Percentiles rank a stretch among this genome's conserved stretches.
These are phyloP conservation scores for Protomyces lactucae-debilis DNA, from an alignment of 1,139 yeast species.

Conservation along the genomic window DNA sequence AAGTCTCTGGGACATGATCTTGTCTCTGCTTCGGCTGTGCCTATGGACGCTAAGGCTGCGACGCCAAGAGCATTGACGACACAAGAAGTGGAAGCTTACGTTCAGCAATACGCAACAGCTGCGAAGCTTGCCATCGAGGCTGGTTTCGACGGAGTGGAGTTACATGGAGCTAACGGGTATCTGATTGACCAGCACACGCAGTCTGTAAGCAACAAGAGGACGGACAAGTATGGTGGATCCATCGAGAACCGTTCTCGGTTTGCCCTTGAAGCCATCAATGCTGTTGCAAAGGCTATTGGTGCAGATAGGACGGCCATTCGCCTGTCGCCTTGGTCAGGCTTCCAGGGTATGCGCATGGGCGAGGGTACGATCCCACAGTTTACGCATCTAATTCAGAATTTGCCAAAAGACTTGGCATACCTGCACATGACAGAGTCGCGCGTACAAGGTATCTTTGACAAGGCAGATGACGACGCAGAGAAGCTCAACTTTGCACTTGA, in stretches of 20 bases:
- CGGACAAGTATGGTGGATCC: conserved; percentile 65
- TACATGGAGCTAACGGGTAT: conserved; percentile 71
- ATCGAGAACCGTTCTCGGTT: conserved; percentile 62
- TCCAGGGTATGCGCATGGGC: conserved; percentile 41
- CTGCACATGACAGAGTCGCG: conserved; percentile 52
- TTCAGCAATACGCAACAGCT: conserved; percentile 44
- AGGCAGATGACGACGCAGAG: conserved; percentile 29
- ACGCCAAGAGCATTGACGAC: conserved; percentile 43
- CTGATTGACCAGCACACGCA: conserved; percentile 58
- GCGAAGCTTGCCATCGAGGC: conserved; percentile 49
- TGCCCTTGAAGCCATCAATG: conserved; percentile 54
- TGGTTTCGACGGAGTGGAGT: conserved; percentile 65
- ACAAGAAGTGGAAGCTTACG: conserved; percentile 45
- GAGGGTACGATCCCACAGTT: conserved; percentile 36
- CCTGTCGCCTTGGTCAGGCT: conserved; percentile 54
- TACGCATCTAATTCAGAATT: conserved; percentile 36
- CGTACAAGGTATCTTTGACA: conserved; percentile 32
- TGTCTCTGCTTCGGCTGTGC: conserved; percentile 32
- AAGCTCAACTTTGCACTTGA: conserved; percentile 40
- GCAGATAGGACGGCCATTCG: conserved; percentile 53
- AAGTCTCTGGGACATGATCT: conserved; percentile 39
- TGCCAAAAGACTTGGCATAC: conserved; percentile 47
- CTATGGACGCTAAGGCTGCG: conserved; percentile 38
- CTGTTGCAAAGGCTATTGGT: conserved; percentile 46
- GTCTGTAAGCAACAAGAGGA: conserved; percentile 51